Conservation (phyloP, 1,139 yeast genomes). For the Nadsonia starkeyi-henricii region DNA sequence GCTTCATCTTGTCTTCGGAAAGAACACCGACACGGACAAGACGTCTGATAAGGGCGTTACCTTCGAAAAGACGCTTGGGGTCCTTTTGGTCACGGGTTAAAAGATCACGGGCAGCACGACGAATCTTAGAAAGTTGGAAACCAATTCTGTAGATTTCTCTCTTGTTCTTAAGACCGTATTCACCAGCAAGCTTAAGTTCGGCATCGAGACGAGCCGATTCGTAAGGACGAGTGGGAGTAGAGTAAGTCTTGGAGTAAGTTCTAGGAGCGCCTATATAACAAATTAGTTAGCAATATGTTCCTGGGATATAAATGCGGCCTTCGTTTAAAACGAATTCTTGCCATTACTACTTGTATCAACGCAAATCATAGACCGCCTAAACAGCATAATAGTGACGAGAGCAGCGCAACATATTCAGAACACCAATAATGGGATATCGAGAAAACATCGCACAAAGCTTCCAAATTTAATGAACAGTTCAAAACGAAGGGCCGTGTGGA, state of each 20-base stretch:
- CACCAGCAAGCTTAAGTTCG: constrained; percentile 98
- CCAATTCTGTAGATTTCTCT: constrained; percentile 98
- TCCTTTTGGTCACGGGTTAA: constrained; percentile 99
- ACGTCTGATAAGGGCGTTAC: constrained; percentile 97
- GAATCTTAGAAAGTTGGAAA: constrained; percentile 97
- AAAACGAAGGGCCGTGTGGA: too few relatives aligned
- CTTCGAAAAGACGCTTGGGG: constrained; percentile 99
- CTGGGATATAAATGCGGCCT: too few relatives aligned
- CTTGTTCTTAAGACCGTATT: constrained; percentile 99
- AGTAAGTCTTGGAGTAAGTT: constrained; percentile 97
- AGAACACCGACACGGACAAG: constrained; percentile 97
- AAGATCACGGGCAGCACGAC: constrained; percentile 99
- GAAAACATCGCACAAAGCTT: too few relatives aligned
- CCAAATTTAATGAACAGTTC: too few relatives aligned
- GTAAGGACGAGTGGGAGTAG: constrained; percentile 98
- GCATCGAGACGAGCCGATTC: constrained; percentile 99
- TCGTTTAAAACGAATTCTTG: too few relatives aligned
- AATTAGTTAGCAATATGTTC: background rate
- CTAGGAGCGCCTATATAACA: constrained; percentile 46
- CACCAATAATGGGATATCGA: too few relatives aligned
- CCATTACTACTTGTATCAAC: too few relatives aligned
- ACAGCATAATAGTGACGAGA: too few relatives aligned
- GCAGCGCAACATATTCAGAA: too few relatives aligned
- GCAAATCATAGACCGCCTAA: too few relatives aligned
- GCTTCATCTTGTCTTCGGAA: constrained; percentile 98